Conservation (phyloP, 306 rosid genomes). For the Gynostemma pentaphyllum region DNA sequence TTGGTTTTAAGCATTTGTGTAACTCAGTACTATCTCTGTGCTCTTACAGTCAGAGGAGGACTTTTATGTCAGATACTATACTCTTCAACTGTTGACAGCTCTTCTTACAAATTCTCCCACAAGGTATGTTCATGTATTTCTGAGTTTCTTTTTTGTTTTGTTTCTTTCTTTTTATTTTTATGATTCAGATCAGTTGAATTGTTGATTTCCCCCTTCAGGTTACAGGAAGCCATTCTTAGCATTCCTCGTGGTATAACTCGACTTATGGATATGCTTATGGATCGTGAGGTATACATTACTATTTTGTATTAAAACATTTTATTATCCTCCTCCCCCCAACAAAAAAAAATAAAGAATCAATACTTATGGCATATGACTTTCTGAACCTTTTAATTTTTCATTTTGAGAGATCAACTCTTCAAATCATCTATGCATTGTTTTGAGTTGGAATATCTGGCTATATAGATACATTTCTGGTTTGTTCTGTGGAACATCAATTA, state of each 20-base stretch:
- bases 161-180: background rate
- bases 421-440: background rate
- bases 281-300: constrained; percentile 90
- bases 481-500: background rate
- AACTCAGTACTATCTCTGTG: constrained; percentile 7
- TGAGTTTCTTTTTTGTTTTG: background rate
- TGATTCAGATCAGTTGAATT: constrained; percentile 8
- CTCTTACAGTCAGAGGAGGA: constrained; percentile 80
- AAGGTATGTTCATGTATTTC: constrained; percentile 31
- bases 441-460: background rate
- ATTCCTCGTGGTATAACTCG: constrained; percentile 89
- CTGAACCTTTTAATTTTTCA: background rate
- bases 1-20: background rate
- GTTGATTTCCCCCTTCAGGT: constrained; percentile 48
- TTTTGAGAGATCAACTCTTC: constrained; percentile 1
- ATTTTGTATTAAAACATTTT: constrained; percentile 7
- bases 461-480: background rate
- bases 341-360: background rate
- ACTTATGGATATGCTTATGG: constrained; percentile 97
- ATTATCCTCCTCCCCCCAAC: background rate
- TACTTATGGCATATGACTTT: background rate
- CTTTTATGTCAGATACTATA: constrained; percentile 86
- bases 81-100: constrained; percentile 85
- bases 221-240: constrained; percentile 92
- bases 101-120: constrained; percentile 78